These are phyloP conservation scores for Lachancea sp. DNA, from an alignment of 805 yeast genomes.

Conservation along the genomic window DNA sequence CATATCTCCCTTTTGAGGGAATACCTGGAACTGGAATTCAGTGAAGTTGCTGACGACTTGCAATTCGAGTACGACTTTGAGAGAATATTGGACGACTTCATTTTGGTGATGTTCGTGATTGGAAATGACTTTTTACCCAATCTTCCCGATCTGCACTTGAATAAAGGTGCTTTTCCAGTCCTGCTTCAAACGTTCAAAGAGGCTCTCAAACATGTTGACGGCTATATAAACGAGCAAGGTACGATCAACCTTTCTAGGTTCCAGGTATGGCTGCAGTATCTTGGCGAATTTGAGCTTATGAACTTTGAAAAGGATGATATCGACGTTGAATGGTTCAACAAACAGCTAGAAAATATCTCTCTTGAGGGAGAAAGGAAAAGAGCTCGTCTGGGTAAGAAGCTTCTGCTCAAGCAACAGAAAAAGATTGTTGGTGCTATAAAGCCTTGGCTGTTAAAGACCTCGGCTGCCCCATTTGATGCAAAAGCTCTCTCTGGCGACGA, in stretches of 20 bases:
- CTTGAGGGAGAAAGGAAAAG: constrained; percentile 65
- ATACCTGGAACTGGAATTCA: constrained; percentile 80
- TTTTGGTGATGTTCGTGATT: constrained; percentile 84
- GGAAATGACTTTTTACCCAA: constrained; percentile 98
- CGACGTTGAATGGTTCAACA: constrained; percentile 88
- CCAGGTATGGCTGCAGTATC: constrained; percentile 64
- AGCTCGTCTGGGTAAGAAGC: constrained; percentile 55
- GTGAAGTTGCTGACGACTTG: constrained; percentile 56
- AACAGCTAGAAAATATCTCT: constrained; percentile 73
- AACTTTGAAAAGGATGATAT: constrained; percentile 78
- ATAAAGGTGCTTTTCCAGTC: constrained; percentile 95
- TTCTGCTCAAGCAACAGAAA: constrained; percentile 66
- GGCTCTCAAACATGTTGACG: constrained; percentile 65
- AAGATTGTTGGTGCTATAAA: constrained; percentile 54
- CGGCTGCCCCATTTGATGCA: constrained; percentile 28
- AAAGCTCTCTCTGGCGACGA: constrained; percentile 28
- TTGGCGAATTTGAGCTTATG: constrained; percentile 75
- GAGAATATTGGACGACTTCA: constrained; percentile 84
- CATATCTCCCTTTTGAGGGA: constrained; percentile 88
- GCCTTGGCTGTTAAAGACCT: constrained; percentile 40
- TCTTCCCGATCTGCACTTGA: constrained; percentile 86
- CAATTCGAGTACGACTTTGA: constrained; percentile 76
- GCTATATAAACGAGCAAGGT: constrained; percentile 81
- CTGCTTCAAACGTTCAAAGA: constrained; percentile 82
- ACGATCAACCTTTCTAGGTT: constrained; percentile 68